Conservation (phyloP, 306 rosid species). For the Datisca glomerata region DNA sequence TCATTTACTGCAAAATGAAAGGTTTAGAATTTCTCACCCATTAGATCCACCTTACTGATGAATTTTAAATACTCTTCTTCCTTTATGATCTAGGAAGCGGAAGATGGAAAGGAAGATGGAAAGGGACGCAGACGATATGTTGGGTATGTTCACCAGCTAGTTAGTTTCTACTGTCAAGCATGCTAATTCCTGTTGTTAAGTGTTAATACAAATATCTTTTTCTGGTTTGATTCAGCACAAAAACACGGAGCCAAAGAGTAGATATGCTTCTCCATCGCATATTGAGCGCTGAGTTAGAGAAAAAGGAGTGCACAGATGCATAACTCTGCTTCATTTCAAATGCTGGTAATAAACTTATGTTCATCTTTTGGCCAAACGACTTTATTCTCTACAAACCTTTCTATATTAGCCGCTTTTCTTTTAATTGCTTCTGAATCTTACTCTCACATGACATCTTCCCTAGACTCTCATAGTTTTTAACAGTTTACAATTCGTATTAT, state of each 20-base stretch:
- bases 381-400: too few relatives aligned
- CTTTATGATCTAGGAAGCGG: slow-evolving; percentile 28
- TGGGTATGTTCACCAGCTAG: slow-evolving; percentile 44
- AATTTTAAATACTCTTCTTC: not conserved
- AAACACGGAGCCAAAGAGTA: slow-evolving; percentile 72
- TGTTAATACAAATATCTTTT: slow-evolving; percentile 3
- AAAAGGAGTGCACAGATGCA: slow-evolving; percentile 31
- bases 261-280: slow-evolving; percentile 91
- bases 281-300: slow-evolving; percentile 72
- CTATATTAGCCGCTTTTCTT: too few relatives aligned
- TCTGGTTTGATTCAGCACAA: slow-evolving; percentile 51
- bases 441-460: too few relatives aligned
- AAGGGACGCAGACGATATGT: slow-evolving; percentile 30
- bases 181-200: slow-evolving; percentile 2
- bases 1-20: not conserved
- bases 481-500: too few relatives aligned
- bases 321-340: slow-evolving; percentile 7
- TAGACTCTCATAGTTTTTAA: too few relatives aligned
- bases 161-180: slow-evolving; percentile 4
- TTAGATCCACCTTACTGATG: too few relatives aligned
- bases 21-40: too few relatives aligned
- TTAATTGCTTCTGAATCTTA: too few relatives aligned
- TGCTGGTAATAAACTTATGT: too few relatives aligned
- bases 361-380: too few relatives aligned
- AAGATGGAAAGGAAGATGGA: slow-evolving; percentile 13